Conservation (phyloP, 208 protist genomes). For the Blechomonas ayalai region DNA sequence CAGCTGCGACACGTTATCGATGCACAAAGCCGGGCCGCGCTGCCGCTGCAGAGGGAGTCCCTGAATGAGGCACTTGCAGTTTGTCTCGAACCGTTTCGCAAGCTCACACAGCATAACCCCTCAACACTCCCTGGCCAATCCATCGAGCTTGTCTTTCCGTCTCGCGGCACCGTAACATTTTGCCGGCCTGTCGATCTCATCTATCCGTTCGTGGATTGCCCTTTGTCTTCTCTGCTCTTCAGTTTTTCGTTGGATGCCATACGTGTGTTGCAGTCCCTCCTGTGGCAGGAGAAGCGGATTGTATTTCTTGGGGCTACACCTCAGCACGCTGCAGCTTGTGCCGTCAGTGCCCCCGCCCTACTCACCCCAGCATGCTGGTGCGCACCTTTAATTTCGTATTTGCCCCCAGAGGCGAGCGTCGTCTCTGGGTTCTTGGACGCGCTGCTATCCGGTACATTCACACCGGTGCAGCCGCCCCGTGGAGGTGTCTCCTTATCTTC, state of each 20-base stretch:
- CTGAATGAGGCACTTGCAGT: conserved; percentile 8
- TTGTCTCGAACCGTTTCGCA: conserved; percentile 12
- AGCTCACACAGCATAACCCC: conserved; percentile 11
- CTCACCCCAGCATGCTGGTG: conserved; percentile 52
- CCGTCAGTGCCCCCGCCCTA: conserved; percentile 45
- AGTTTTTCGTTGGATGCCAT: conserved; percentile 67
- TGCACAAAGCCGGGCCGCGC: not conserved
- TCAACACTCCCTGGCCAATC: not conserved
- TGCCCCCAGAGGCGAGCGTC: conserved; percentile 21
- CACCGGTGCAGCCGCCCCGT: conserved; percentile 10
- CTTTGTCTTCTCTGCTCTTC: conserved; percentile 36
- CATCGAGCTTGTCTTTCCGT: not conserved
- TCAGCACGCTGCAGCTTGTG: conserved; percentile 74
- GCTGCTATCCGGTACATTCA: not conserved
- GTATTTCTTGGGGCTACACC: conserved; percentile 61
- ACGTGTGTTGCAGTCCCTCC: conserved; percentile 57
- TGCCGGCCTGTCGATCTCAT: conserved; percentile 30
- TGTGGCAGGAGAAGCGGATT: conserved; percentile 48
- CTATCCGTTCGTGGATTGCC: conserved; percentile 35
- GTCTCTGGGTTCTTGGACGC: conserved; percentile 2
- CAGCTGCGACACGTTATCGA: conserved; percentile 10
- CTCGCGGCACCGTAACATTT: conserved; percentile 12
- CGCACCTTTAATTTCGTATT: conserved; percentile 47
- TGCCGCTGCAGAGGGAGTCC: not conserved
- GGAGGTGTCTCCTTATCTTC: conserved; percentile 13